Percentiles rank a stretch among this genome's conserved stretches.
phyloP scores from a whole-genome alignment of 768 basidiomycete genomes.

The Calvatia gigantea region DNA sequence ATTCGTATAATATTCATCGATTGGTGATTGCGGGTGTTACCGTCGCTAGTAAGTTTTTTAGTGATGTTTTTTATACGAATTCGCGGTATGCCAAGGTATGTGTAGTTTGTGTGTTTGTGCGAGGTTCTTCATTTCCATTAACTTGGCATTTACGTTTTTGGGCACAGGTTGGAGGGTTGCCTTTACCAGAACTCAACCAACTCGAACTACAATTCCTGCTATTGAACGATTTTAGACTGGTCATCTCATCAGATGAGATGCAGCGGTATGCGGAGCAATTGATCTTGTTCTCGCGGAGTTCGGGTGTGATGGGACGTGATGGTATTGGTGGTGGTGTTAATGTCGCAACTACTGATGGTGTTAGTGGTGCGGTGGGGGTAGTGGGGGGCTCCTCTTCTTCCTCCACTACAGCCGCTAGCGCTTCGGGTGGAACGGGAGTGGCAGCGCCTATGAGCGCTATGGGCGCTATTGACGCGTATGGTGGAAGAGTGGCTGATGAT shows the following conservation, averaged over 20 bases:
- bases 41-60: conserved; percentile 99
- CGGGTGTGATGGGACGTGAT: conserved; percentile 1
- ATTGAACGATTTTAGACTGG: conserved; percentile 90
- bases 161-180: conserved; percentile 98
- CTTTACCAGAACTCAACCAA: conserved; percentile 89
- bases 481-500: conserved; percentile 35
- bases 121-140: no score
- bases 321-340: not conserved
- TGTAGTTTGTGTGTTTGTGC: conserved; percentile 3
- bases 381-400: no score
- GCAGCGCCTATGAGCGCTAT: conserved; percentile 32
- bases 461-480: conserved; percentile 53
- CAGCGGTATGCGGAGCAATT: conserved; percentile 93
- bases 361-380: no score
- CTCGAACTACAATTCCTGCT: conserved; percentile 97
- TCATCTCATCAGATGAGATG: conserved; percentile 88
- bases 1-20: conserved; percentile 95
- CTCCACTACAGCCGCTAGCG: not conserved
- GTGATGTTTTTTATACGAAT: conserved; percentile 98
- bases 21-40: conserved; percentile 97
- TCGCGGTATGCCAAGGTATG: conserved; percentile 94
- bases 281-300: conserved; percentile 52
- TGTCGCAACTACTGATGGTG: not conserved
- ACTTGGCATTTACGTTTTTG: no score
- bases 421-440: not conserved